Base-by-base conservation (phyloP, 2,329 filamentous ascomycete species). In the Aaosphaeria arxii region DNA sequence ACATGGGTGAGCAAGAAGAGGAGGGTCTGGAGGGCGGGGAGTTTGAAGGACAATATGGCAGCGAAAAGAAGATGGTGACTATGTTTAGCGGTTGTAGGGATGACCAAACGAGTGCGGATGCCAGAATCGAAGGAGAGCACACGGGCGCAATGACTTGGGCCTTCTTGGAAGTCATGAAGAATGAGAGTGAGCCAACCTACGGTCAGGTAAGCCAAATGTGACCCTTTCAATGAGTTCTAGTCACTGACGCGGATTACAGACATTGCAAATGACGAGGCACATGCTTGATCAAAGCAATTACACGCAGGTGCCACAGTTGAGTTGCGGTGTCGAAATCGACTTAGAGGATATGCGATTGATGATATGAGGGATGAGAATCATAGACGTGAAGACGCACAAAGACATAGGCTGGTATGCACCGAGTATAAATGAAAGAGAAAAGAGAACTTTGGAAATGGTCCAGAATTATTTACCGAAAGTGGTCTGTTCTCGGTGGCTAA, bases 81-180 rank as follows among this genome's bases (percentile, higher is more conserved):
- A 79, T 80, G 77, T 77, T 77, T 45, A 69, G 62, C 32, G 77
- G 77, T 2, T 80, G 77, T 50, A 66, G 70, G 43, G 77, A 79
- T 56, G 75, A 79, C 42, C 76, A 79, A 59, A 79, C 77, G 1
- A 73, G 67, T 44, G 77, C 77, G 13, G 75, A 77, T 64, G 74
- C 75, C 9, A 66, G 59, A 13, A 79, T 79, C 36, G 57, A 65
- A 9, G 76, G 76, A 0, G 61, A 66, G 36, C 65, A 68, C 36
- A 71, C 70, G 1, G 76, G 75, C 0, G 75, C 75, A 0, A 77
- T 77, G 75, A 73, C 67, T 17, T 77, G 73, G 73, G 74, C 74
- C 1, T 76, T 77, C 44, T 54, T 77, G 41, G 67, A 77, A 52
- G 64, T 64, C 5, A 74, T 76, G 69, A 72, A 69, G 53, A 54